phyloP scores from a whole-genome alignment of 495 filamentous ascomycete genomes.

The Sordaria brevicollis region DNA sequence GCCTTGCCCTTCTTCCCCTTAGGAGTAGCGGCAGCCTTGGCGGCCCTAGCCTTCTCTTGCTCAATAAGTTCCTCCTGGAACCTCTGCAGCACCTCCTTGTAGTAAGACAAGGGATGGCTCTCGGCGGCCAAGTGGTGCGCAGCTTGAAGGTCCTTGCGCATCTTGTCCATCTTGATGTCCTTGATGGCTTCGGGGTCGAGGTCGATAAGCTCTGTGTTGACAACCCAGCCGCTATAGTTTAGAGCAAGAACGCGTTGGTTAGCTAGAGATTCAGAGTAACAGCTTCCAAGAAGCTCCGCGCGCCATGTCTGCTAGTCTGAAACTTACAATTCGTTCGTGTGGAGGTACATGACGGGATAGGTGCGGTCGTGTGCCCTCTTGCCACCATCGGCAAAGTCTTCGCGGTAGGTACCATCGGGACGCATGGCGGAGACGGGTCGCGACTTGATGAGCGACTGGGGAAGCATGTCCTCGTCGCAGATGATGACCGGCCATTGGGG shows the following conservation, averaged over 20 bases:
- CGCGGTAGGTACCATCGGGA: constrained; percentile 69
- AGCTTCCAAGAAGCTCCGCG: background rate
- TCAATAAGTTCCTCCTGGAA: constrained; percentile 52
- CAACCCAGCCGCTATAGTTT: constrained; percentile 63
- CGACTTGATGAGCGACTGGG: constrained; percentile 52
- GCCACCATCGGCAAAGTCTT: constrained; percentile 72
- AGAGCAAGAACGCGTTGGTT: constrained; percentile 8
- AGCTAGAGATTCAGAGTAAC: background rate
- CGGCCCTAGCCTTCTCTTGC: constrained; percentile 49
- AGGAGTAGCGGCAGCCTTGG: constrained; percentile 51
- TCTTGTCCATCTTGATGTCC: constrained; percentile 53
- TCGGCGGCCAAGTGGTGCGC: constrained; percentile 68
- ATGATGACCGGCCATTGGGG: constrained; percentile 87
- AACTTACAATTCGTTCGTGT: constrained; percentile 91
- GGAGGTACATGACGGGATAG: constrained; percentile 87
- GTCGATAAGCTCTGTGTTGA: constrained; percentile 65
- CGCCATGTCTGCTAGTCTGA: background rate
- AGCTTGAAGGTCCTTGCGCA: constrained; percentile 59
- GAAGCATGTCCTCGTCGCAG: constrained; percentile 86
- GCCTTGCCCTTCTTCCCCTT: constrained; percentile 47
- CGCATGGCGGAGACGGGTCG: constrained; percentile 75
- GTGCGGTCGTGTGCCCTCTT: constrained; percentile 74
- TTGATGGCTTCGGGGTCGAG: constrained; percentile 60
- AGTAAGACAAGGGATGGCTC: constrained; percentile 58
- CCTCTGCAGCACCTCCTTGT: constrained; percentile 63